Base-by-base conservation (phyloP, 108 stramenopile species). In the Cyclotella baltica region DNA sequence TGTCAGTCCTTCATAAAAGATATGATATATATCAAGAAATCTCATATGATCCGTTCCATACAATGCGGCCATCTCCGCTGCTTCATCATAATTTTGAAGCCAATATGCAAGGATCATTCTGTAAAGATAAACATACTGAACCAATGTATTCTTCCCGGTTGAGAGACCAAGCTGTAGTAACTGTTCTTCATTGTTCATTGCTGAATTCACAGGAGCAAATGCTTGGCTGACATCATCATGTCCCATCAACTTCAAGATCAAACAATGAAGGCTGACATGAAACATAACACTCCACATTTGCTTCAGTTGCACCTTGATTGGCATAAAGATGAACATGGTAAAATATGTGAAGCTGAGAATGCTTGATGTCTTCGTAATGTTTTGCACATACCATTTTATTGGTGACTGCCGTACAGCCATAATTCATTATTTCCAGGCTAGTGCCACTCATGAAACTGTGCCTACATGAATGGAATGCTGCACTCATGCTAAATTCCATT, bases 361-460 rank as follows among this genome's bases (percentile, higher is more conserved):
- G n/a, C n/a, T n/a, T 52, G n/a, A 4, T 4, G 51, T n/a, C 18
- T n/a, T 19, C 5, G 34, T 10, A 33, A 31, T 46, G 46, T 43
- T 65, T 65, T 27, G 29, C 18, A 15, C 56, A 13, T 15, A 65
- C 63, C 63, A 65, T 65, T 28, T 46, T 65, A 22, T 2, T 65
- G 9, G 63, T 22, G 23, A 25, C 63, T 30, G 63, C 40, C 15
- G 3, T 65, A 27, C 63, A 65, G 27, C 28, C 63, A 43, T 40
- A 3, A 18, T 23, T 0, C 1, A 47, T 15, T 28, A 23, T 47
- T 22, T 15, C 1, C 4, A 65, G 27, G 8, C 20, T 28, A 47
- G 28, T 43, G 38, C 63, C 63, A 46, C 20, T 46, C 43, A 65
- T 46, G 38, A 65, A 47, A 47, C 63, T 65, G 22, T 65, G 63